A percentile compares a stretch with the other conserved stretches of the same genome.
phyloP scores from a whole-genome alignment of 305 asterid species.

The Fraxinus velutina region DNA sequence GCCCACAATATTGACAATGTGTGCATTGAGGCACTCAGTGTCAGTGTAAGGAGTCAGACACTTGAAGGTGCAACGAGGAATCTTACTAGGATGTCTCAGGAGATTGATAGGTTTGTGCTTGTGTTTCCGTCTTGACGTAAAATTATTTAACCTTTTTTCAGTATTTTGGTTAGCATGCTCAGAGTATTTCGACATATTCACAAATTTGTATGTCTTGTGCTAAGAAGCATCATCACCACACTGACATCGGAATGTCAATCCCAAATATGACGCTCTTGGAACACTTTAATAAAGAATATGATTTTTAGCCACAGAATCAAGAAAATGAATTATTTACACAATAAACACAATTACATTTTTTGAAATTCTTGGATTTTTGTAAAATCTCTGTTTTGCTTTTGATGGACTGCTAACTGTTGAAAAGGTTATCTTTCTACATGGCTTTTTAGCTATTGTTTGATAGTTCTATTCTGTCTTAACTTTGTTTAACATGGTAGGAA shows the following conservation, averaged over 20 bases:
- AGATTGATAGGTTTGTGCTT: conserved; percentile 76
- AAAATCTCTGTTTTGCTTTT: background rate
- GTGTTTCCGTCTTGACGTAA: background rate
- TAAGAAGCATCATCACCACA: background rate
- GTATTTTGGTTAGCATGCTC: conserved; percentile 13
- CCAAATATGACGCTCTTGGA: background rate
- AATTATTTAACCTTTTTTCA: background rate
- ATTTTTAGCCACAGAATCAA: background rate
- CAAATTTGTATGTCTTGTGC: background rate
- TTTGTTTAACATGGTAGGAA: conserved; percentile 77
- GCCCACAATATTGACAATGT: conserved; percentile 98
- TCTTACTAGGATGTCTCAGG: conserved; percentile 79
- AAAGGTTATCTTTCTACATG: background rate
- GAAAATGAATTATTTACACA: background rate
- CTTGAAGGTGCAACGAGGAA: conserved; percentile 97
- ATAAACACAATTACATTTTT: background rate
- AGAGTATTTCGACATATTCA: background rate
- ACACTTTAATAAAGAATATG: background rate
- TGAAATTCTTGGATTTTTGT: background rate
- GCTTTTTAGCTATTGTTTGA: conserved; percentile 7
- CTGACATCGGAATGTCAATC: background rate
- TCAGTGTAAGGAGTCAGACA: conserved; percentile 88
- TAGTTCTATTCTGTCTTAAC: conserved; percentile 33
- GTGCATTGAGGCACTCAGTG: conserved; percentile 96
- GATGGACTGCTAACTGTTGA: background rate